Conservation (phyloP, 257 asterid genomes). For the Handroanthus guayacan region DNA sequence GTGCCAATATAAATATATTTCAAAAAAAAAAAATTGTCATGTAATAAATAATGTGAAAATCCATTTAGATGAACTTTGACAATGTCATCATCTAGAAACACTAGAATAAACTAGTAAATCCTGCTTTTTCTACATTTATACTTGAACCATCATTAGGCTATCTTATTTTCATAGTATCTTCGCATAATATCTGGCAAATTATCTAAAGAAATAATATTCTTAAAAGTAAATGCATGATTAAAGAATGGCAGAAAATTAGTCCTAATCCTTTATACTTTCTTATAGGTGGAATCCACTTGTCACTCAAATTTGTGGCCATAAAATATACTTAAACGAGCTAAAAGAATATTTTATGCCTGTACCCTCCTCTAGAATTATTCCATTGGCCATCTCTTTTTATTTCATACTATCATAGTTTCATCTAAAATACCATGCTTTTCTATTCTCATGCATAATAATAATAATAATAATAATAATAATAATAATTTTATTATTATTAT, state of each 20-base stretch:
- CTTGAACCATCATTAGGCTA: neutral
- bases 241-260: conserved; percentile 6
- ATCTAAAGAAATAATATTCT: neutral
- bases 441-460: too few species aligned
- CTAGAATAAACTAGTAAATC: neutral
- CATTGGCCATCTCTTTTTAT: too few species aligned
- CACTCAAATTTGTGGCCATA: conserved; percentile 9
- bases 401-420: too few species aligned
- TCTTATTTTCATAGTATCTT: neutral
- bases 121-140: neutral
- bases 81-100: too few species aligned
- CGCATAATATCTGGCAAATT: neutral
- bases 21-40: too few species aligned
- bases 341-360: neutral
- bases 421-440: too few species aligned
- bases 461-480: too few species aligned
- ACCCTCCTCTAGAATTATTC: neutral
- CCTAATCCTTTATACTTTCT: conserved; percentile 15
- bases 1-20: too few species aligned
- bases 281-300: neutral
- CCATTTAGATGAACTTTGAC: neutral
- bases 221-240: neutral
- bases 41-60: too few species aligned
- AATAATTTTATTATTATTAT: too few species aligned
- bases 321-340: neutral